Base-by-base conservation (phyloP, 73 alveolate species). In the Paramecium bursaria region DNA sequence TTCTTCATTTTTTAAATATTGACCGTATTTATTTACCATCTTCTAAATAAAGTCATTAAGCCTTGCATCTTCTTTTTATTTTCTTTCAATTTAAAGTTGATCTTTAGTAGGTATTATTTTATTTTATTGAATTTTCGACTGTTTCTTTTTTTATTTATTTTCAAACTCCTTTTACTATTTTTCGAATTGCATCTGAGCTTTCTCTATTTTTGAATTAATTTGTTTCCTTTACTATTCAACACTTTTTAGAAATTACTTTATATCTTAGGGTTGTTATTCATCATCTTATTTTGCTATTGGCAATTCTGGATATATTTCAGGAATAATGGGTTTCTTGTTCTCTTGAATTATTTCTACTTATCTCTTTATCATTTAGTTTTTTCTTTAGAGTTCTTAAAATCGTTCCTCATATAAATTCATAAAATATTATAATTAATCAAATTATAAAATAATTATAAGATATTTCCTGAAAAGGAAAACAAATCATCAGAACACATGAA, bases 31-130 rank as follows among this genome's bases (percentile, higher is more conserved):
- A 3, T 23, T 2, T 6, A 57, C 76, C 6, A 57, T 57, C 13
- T 50, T 23, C 21, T 57, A 30, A 57, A 57, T n/a, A 2, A 57
- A 57, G 15, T 57, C 76, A 57, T 57, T 50, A 57, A 57, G 76
- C 15, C 76, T 57, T 21, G 27, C 33, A 27, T 57, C 76, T 57
- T 57, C 76, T 57, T 57, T 57, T 23, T 23, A 48, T 14, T 57
- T 57, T 31, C 33, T 57, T 57, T 57, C 76, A 30, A 30, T 5
- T 57, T 57, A 48, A 9, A 57, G 27, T 57, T 57, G 15, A 19
- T 57, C 26, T 30, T 57, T 57, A 27, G 76, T 57, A 14, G 21
- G 27, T 11, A 57, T 57, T 11, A 57, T 42, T 57, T 48, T 48
- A n/a, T 30, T 57, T 22, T 57, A 30, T 6, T 6, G 50, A 30